phyloP scores from a whole-genome alignment of 179 eudicot species.

The Monotropa hypopitys region DNA sequence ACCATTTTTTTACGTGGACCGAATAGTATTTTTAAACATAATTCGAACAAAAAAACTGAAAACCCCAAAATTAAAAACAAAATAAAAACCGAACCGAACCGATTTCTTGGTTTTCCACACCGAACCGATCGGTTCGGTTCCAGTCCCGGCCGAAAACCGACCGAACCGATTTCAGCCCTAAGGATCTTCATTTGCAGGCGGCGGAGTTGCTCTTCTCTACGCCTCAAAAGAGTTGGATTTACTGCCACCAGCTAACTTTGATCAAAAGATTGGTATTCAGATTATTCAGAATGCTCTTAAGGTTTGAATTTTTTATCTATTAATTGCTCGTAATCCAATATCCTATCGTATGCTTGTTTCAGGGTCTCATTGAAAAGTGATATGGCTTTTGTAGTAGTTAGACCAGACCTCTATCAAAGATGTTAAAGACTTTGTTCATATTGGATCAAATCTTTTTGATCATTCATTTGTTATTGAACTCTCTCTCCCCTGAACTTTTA shows the following conservation, averaged over 20 bases:
- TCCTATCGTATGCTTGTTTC: background rate
- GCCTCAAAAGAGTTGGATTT: conserved; percentile 77
- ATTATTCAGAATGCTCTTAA: conserved; percentile 81
- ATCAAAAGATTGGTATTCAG: conserved; percentile 92
- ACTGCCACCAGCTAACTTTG: conserved; percentile 75
- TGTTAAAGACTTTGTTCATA: background rate
- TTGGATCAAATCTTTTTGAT: background rate
- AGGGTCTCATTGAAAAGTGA: background rate
- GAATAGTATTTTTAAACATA: too few species aligned
- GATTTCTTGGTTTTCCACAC: too few species aligned
- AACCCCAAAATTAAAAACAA: too few species aligned
- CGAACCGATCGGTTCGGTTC: too few species aligned
- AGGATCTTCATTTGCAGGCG: conserved; percentile 35
- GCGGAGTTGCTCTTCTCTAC: conserved; percentile 94
- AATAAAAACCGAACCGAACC: too few species aligned
- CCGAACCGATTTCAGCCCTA: too few species aligned
- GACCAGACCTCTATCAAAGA: too few species aligned
- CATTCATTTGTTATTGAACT: background rate
- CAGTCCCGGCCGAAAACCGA: too few species aligned
- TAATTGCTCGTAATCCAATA: background rate
- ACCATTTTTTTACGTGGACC: too few species aligned
- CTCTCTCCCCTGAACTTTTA: background rate
- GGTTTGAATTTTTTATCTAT: conserved; percentile 20
- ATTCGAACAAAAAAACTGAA: too few species aligned
- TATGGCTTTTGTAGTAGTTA: background rate